These are phyloP conservation scores for Pseudogymnoascus destructans DNA, from an alignment of 2,329 filamentous ascomycete genomes.

Conservation along the genomic window DNA sequence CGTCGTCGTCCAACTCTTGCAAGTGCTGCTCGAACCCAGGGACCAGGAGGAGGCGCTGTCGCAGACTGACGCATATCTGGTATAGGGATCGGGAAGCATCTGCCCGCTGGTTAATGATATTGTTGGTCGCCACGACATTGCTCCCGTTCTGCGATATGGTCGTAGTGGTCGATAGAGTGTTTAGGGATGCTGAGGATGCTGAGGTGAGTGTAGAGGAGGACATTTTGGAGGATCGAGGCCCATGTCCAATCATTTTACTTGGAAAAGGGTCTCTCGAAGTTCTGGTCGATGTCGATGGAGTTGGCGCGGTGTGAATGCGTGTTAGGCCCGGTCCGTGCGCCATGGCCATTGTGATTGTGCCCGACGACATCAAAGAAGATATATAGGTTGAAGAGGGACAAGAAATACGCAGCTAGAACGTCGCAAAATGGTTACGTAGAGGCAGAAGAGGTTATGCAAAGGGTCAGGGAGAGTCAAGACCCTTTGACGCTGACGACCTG, in stretches of 20 bases:
- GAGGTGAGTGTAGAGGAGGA: conserved; percentile 33
- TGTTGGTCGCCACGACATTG: conserved; percentile 64
- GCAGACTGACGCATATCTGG: conserved; percentile 82
- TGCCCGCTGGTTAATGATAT: conserved; percentile 95
- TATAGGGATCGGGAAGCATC: conserved; percentile 86
- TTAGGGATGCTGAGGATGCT: conserved; percentile 21
- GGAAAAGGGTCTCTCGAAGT: conserved; percentile 6
- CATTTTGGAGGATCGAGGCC: conserved; percentile 44
- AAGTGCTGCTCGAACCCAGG: conserved; percentile 70
- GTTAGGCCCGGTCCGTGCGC: conserved; percentile 9
- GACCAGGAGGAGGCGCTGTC: conserved; percentile 68
- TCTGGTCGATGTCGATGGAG: conserved; percentile 8
- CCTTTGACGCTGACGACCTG: too few relatives aligned
- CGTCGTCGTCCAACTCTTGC: conserved; percentile 55
- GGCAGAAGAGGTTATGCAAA: not conserved
- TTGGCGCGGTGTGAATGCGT: conserved; percentile 9
- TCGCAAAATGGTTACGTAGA: not conserved
- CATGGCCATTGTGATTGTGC: conserved; percentile 4
- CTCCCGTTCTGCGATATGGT: conserved; percentile 35
- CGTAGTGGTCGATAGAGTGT: conserved; percentile 24
- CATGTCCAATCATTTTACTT: conserved; percentile 15
- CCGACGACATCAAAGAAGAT: conserved; percentile 8
- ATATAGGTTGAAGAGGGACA: not conserved
- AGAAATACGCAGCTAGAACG: not conserved
- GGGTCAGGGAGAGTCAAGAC: not conserved